Base-by-base conservation (phyloP, 2,329 filamentous ascomycete genomes). In the Gliomastix tumulicola region DNA sequence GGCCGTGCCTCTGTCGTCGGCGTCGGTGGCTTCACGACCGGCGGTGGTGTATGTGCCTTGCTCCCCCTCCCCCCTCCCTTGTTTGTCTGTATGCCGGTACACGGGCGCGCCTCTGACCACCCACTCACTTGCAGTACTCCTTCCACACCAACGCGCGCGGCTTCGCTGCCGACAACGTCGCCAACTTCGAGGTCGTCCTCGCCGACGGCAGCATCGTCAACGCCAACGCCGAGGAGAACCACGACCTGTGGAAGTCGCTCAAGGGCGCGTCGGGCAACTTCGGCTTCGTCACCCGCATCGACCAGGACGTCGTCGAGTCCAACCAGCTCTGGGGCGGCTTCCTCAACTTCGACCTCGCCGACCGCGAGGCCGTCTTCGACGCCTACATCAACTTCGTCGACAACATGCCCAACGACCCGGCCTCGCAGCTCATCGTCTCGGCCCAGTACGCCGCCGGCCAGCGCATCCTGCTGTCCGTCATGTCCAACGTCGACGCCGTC, bases 191-290 rank as follows among this genome's bases (percentile, higher is more conserved):
- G 36, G 56, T 69, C 4, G 56, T 74, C 4, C 63, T 63, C 12
- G 63, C 59, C 1, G 49, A 49, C 18, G 71, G 71, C 1, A 39
- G 53, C 13, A 45, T 66, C 19, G 43, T 71, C 3, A 60, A 51
- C 4, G 69, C 67, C 3, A 62, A 55, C 10, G 54, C 53, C 4
- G 51, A 54, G 3, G 42, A 66, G 21, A 64, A 75, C 39, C 36
- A 56, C 0, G 71, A 76, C 35, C 57, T 78, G 3, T 76, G 69
- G 53, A 76, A 70, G 69, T 73, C 71, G 5, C 55, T 75, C 2
- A 57, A 60, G 33, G 70, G 70, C 15, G 40, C 37, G 17, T 69
- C 72, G 2, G 69, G 71, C 2, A 74, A 65, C 19, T 76, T 71
- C 42, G 73, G 65, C 4, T 55, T 76, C 4, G 66, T 76, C 8